A percentile compares a stretch with the other conserved stretches of the same genome.
These are phyloP conservation scores for Durio zibethinus DNA, from an alignment of 345 rosid genomes.

Conservation along the genomic window DNA sequence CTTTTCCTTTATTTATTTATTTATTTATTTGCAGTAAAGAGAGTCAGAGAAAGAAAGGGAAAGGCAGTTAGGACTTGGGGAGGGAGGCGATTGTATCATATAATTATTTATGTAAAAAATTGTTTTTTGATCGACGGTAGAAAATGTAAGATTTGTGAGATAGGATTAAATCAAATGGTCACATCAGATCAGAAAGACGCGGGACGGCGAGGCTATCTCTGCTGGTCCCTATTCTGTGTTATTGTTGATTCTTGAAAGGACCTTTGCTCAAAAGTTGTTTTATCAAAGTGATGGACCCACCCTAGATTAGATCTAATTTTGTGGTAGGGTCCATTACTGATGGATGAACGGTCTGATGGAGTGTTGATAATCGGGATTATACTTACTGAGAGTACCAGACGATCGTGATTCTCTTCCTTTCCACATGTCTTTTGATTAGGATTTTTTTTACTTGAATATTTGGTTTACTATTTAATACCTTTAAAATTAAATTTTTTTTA, in stretches of 20 bases:
- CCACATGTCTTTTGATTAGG: too few species aligned
- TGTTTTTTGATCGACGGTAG: too few species aligned
- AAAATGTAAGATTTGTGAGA: too few species aligned
- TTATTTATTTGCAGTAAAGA: slow-evolving; percentile 8
- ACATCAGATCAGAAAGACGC: slow-evolving; percentile 34
- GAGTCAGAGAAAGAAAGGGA: not conserved
- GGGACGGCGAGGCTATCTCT: slow-evolving; percentile 21
- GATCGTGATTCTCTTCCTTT: not conserved
- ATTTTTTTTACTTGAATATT: too few species aligned
- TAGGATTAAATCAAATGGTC: slow-evolving; percentile 7
- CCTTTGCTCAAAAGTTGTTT: not conserved
- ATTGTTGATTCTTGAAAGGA: not conserved
- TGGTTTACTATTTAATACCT: not conserved
- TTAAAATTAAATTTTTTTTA: too few species aligned
- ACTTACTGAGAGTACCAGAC: not conserved
- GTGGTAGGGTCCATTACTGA: slow-evolving; percentile 11
- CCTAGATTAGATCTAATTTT: slow-evolving; percentile 1
- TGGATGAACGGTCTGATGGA: slow-evolving; percentile 3
- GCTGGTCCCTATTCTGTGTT: slow-evolving; percentile 29
- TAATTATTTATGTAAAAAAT: too few species aligned
- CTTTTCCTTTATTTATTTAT: not conserved
- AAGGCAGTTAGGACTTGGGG: not conserved
- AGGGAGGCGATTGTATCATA: not conserved
- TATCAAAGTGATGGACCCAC: slow-evolving; percentile 8
- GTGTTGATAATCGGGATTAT: not conserved